Evolutionary conservation across 2,329 filamentous ascomycete species (phyloP).

Genomic region (Davidsoniella virescens): DNA sequence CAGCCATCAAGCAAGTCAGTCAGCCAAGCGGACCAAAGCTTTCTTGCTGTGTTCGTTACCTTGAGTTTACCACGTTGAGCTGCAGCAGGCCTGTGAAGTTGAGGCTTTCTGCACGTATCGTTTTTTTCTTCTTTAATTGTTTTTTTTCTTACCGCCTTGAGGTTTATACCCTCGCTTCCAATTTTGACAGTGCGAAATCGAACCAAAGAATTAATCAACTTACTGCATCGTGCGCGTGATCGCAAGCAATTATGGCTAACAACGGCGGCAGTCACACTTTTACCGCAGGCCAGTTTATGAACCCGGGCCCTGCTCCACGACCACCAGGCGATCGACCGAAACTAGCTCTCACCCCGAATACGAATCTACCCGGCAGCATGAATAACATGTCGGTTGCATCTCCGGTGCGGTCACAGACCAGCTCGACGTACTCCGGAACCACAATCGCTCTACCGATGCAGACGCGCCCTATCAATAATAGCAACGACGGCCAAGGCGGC

Average conservation of each 20-base stretch:
- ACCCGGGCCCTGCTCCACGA: slow-evolving; percentile 83
- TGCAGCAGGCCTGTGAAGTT: neutral
- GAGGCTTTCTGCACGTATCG: neutral
- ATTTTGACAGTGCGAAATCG: slow-evolving; percentile 2
- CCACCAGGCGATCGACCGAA: slow-evolving; percentile 74
- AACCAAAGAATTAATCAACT: neutral
- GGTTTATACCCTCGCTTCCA: neutral
- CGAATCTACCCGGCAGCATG: slow-evolving; percentile 62
- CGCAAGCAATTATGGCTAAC: slow-evolving; percentile 9
- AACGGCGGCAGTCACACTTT: slow-evolving; percentile 9
- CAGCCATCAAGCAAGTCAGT: neutral
- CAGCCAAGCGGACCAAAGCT: slow-evolving; percentile 10
- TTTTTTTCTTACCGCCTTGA: neutral
- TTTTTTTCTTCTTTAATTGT: neutral
- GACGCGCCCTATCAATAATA: slow-evolving; percentile 41
- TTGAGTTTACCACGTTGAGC: neutral
- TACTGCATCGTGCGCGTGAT: neutral
- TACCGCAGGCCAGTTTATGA: slow-evolving; percentile 66
- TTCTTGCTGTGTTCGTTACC: slow-evolving; percentile 2
- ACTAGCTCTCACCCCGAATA: slow-evolving; percentile 61
- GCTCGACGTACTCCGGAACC: slow-evolving; percentile 52
- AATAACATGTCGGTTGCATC: slow-evolving; percentile 57
- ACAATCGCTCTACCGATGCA: slow-evolving; percentile 57
- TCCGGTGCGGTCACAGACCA: slow-evolving; percentile 44
- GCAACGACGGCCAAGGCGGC: slow-evolving; percentile 47